Evolutionary conservation across 2,329 filamentous ascomycete species (phyloP).

Genomic region (Cercospora beticola): DNA sequence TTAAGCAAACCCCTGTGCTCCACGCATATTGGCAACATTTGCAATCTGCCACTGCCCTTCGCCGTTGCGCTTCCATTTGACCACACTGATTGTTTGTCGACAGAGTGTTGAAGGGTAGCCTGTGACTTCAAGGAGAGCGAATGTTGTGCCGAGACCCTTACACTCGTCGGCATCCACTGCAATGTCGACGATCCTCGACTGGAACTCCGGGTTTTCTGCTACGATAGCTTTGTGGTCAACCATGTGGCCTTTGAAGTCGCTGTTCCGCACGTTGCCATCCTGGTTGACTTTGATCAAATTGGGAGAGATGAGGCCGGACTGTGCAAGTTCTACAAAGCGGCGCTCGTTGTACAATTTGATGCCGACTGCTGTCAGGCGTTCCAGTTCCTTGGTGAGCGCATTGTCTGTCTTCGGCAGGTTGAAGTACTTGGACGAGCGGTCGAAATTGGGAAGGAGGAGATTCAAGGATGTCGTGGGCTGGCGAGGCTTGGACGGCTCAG

Average conservation of each 20-base stretch:
- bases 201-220: background rate
- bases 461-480: background rate
- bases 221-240: background rate
- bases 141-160: slow-evolving; percentile 1
- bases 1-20: slow-evolving; percentile 4
- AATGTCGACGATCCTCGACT: background rate
- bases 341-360: slow-evolving; percentile 9
- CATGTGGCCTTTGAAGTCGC: background rate
- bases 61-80: slow-evolving; percentile 10
- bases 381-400: background rate
- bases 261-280: slow-evolving; percentile 5
- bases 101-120: slow-evolving; percentile 13
- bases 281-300: slow-evolving; percentile 7
- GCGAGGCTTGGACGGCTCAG: background rate
- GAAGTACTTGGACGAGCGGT: background rate
- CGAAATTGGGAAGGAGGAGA: slow-evolving; percentile 3
- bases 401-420: background rate
- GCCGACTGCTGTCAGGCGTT: slow-evolving; percentile 1
- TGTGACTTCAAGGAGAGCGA: slow-evolving; percentile 9
- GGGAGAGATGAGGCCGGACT: slow-evolving; percentile 7
- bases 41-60: slow-evolving; percentile 11
- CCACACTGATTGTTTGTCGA: slow-evolving; percentile 9
- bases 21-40: slow-evolving; percentile 10
- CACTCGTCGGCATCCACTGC: slow-evolving; percentile 9
- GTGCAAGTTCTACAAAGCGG: slow-evolving; percentile 1